Base-by-base conservation (phyloP, 495 filamentous ascomycete genomes). In the Penicillium angulare region DNA sequence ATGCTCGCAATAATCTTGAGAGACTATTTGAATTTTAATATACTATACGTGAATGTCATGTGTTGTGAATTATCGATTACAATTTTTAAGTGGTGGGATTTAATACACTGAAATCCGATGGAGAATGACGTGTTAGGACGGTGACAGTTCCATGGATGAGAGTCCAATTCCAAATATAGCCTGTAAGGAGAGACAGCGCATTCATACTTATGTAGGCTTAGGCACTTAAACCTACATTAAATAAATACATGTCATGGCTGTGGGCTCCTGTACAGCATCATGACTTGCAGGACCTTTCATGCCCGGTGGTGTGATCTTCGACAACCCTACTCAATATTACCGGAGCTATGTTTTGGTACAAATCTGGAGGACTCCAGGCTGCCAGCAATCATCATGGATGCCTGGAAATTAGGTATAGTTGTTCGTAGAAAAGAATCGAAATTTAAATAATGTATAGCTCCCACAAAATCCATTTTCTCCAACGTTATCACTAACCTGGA, bases 161-260 rank as follows among this genome's bases (percentile, higher is more conserved):
- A 32, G 31, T 22, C 33, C 20, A 41, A n/a, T 10, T 49, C 52
- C 52, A 49, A 54, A 36, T 49, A 43, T 54, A 54, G 52, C 29
- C 21, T 12, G 32, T n/a, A 24, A 20, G 16, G 16, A 13, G 6
- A 38, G n/a, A n/a, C n/a, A n/a, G n/a, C n/a, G n/a, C n/a, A n/a
- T n/a, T n/a, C n/a, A n/a, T n/a, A n/a, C n/a, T n/a, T n/a, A n/a
- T n/a, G n/a, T n/a, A n/a, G n/a, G n/a, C n/a, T n/a, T n/a, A n/a
- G n/a, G n/a, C n/a, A n/a, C n/a, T n/a, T n/a, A n/a, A n/a, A n/a
- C n/a, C n/a, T n/a, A n/a, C n/a, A n/a, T n/a, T n/a, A n/a, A n/a
- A n/a, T n/a, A n/a, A n/a, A 26, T 20, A 31, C 7, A 46, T 31
- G 13, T 48, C n/a, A 15, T 27, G 9, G 15, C 17, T 49, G 21